These are phyloP conservation scores for Huntiella omanensis DNA, from an alignment of 2,329 filamentous ascomycete species.

Conservation along the genomic window DNA sequence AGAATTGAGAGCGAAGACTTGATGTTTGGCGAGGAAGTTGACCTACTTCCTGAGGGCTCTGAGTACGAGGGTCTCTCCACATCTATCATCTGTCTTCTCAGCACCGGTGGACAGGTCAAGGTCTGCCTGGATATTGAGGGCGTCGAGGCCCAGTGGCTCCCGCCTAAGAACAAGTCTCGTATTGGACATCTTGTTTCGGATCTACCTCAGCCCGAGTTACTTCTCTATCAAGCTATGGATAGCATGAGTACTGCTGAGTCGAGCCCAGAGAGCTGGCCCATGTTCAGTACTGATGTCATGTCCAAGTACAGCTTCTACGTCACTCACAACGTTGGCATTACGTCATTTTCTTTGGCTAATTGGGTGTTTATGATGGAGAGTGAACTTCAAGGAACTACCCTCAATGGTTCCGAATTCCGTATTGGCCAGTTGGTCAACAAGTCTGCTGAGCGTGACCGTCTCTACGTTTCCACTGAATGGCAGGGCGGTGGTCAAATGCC, in stretches of 20 bases:
- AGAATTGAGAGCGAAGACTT: conserved; percentile 41
- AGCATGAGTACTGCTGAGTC: conserved; percentile 36
- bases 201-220: conserved; percentile 27
- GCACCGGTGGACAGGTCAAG: conserved; percentile 40
- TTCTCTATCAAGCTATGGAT: conserved; percentile 45
- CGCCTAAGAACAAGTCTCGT: conserved; percentile 33
- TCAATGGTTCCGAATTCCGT: conserved; percentile 39
- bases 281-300: conserved; percentile 40
- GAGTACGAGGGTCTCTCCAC: conserved; percentile 42
- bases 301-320: conserved; percentile 46
- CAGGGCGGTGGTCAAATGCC: conserved; percentile 31
- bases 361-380: conserved; percentile 47
- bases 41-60: conserved; percentile 35
- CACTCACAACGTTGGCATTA: conserved; percentile 41
- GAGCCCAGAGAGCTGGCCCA: conserved; percentile 38
- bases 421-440: conserved; percentile 40
- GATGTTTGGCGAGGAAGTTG: conserved; percentile 46
- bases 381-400: conserved; percentile 35
- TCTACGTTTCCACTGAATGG: conserved; percentile 33
- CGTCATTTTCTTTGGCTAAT: conserved; percentile 37
- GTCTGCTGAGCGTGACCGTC: conserved; percentile 33
- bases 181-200: conserved; percentile 22
- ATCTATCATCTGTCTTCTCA: conserved; percentile 38
- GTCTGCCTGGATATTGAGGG: conserved; percentile 43
- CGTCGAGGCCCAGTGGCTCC: conserved; percentile 47